Percentiles rank a stretch among this genome's conserved stretches.
phyloP scores from a whole-genome alignment of 2,329 filamentous ascomycete genomes.

The Dactylellina drechsleri region DNA sequence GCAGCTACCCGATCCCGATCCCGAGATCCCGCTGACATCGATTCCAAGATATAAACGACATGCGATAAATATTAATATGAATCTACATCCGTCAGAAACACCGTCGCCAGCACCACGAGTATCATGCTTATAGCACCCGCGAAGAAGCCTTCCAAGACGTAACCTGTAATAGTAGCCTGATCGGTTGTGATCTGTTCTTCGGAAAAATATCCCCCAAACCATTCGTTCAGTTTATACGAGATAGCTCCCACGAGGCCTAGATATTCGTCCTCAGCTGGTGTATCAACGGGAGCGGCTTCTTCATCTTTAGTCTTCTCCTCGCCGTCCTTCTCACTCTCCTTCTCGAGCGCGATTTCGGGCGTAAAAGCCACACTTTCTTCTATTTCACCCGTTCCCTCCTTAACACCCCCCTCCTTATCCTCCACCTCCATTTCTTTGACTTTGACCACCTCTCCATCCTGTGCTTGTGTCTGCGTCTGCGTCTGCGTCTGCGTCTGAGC shows the following conservation, averaged over 20 bases:
- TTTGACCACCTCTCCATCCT: not conserved
- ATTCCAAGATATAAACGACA: no score
- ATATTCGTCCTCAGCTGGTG: conserved; percentile 11
- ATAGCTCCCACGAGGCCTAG: not conserved
- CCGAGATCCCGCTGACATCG: no score
- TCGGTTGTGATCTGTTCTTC: conserved; percentile 53
- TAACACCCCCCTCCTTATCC: conserved; percentile 1
- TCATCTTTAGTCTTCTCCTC: not conserved
- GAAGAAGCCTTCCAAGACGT: conserved; percentile 52
- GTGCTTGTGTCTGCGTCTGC: not conserved
- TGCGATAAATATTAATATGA: not conserved
- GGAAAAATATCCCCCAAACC: conserved; percentile 42
- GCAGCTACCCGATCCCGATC: no score
- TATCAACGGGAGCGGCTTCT: not conserved
- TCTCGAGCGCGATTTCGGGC: not conserved
- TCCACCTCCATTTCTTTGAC: not conserved
- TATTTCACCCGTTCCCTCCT: not conserved
- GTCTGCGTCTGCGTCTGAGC: not conserved
- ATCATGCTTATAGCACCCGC: conserved; percentile 38
- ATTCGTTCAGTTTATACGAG: conserved; percentile 28
- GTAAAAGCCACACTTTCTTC: not conserved
- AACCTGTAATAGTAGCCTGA: conserved; percentile 51
- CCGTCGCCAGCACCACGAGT: conserved; percentile 23
- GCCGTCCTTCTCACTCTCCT: conserved; percentile 7
- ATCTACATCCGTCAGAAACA: conserved; percentile 17